Conservation (phyloP, 768 basidiomycete species). For the Holtermanniella nyarrowii region DNA sequence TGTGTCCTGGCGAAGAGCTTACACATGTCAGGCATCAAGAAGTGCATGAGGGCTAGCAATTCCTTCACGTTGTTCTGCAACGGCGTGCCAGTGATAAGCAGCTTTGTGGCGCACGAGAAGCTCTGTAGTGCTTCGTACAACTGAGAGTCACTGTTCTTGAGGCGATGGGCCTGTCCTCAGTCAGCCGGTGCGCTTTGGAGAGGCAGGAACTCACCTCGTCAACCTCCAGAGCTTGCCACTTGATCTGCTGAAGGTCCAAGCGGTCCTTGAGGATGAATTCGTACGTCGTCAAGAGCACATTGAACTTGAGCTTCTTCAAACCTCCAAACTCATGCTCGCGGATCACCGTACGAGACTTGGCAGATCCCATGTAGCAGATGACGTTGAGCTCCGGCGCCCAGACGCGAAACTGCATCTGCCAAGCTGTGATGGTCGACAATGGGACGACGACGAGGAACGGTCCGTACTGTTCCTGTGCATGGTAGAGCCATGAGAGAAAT, state of each 20-base stretch:
- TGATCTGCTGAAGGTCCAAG: constrained; percentile 79
- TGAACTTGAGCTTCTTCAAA: constrained; percentile 84
- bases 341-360: constrained; percentile 77
- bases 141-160: constrained; percentile 97
- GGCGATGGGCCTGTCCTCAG: constrained; percentile 66
- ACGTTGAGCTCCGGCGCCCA: constrained; percentile 98
- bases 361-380: constrained; percentile 89
- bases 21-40: constrained; percentile 98
- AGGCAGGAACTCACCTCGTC: constrained; percentile 61
- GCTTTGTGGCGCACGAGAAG: constrained; percentile 80
- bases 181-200: background rate
- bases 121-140: constrained; percentile 84
- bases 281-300: constrained; percentile 92
- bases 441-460: constrained; percentile 97
- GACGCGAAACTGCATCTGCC: constrained; percentile 85
- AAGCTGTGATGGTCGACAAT: constrained; percentile 92
- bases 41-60: constrained; percentile 93
- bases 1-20: constrained; percentile 27
- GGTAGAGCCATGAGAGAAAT: constrained; percentile 89
- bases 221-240: constrained; percentile 93
- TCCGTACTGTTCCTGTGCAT: constrained; percentile 82
- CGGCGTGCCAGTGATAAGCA: constrained; percentile 96
- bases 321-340: constrained; percentile 83
- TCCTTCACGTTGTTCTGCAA: constrained; percentile 99
- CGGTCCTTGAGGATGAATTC: constrained; percentile 86